Base-by-base conservation (phyloP, 352 stramenopile genomes). In the Globisporangium canariense region DNA sequence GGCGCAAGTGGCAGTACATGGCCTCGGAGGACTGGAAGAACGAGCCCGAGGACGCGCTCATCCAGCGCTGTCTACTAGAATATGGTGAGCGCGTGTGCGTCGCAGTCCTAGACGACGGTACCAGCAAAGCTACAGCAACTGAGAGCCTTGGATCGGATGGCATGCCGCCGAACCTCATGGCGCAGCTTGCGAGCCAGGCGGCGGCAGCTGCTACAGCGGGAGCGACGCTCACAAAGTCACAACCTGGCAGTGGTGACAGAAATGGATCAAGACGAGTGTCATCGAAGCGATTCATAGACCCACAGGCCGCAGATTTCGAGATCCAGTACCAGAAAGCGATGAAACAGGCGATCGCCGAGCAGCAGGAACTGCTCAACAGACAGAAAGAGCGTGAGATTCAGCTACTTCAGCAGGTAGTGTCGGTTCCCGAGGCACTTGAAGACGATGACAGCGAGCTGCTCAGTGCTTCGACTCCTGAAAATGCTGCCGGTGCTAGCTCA, bases 51-150 rank as follows among this genome's bases (percentile, higher is more conserved):
- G 81, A 94, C 62, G 81, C 76, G 36, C 61, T 88, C 36, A 82
- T 93, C 60, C 86, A 94, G 61, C 74, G 77, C n/a, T 94, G 86
- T 60, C 70, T 94, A 58, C 63, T 94, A 11, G 86, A 94, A 61
- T 94, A 91, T 62, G 86, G 86, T 58, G 83, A 94, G 64, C 70
- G 77, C 22, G 72, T 91, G 22, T 51, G 57, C 14, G 49, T 59
- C 20, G 57, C 55, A 46, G 40, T 52, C 16, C 49, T 58, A 1
- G 51, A 64, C 18, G 58, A 64, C 22, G 58, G 32, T 18, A 28
- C 25, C 25, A 28, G 25, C 25, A 58, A 43, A 28, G 30, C 51
- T 14, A 55, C 22, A 34, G 13, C 20, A 3, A 13, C 2, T 47
- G 58, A 49, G n/a, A 55, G 41, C 32, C 5, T 38, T 43, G 51